Evolutionary conservation across 805 yeast species (phyloP), one percentile per base, ranked within the genome.

Genomic region (Candida ascalaphidarum): DNA sequence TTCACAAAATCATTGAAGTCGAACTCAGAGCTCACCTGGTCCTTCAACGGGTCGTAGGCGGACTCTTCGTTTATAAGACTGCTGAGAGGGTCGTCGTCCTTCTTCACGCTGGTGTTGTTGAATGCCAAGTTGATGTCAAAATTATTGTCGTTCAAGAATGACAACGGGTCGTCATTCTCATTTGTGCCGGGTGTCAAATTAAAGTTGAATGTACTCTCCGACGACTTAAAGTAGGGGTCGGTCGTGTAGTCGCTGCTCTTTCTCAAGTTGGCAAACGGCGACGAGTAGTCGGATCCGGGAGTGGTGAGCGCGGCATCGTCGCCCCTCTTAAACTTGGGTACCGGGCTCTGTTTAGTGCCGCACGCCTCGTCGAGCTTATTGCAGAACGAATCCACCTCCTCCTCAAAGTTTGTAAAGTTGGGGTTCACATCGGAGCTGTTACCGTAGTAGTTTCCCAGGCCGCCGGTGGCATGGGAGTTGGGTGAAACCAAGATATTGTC

Each of bases 311-410:
- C 6, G 8, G 18, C 18, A 6, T 17, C 8, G 6, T 17, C 18
- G 18, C 8, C 18, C 12, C 52, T 38, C 28, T 48, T 44, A 30
- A 35, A 52, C 34, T 59, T 57, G 3, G 95, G 94, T 4, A 77
- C 49, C 3, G 92, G 95, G 37, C 71, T 56, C 11, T 66, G 66
- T 42, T 65, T 76, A 5, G 78, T 77, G 11, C 96, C 96, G 55
- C 96, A 88, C 1, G 86, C 96, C 50, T 75, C 68, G 36, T 73
- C 71, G 46, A 89, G 65, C 41, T 77, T 73, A 15, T 71, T 70
- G 48, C 97, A 89, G 49, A 89, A 89, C 17, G 72, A 74, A 34
- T 71, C 69, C 30, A 78, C 76, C 39, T 78, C 76, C 46, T 82
- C 89, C 44, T 77, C 81, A 48, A 75, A 81, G 29, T 22, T 30